Evolutionary conservation across 441 rosid species (phyloP).

Genomic region (Rhodomyrtus psidioides): DNA sequence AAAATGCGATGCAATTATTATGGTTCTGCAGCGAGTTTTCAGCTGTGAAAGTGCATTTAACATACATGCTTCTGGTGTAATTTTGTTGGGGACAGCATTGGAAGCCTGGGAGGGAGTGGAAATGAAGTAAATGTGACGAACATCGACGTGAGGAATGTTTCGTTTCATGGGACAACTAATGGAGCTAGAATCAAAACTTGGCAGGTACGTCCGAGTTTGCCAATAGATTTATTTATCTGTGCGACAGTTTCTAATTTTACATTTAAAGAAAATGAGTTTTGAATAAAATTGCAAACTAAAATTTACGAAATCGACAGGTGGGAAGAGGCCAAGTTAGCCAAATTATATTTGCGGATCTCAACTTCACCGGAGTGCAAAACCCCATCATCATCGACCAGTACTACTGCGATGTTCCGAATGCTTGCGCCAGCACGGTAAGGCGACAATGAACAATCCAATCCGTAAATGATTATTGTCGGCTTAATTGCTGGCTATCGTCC

Average conservation of each 20-base stretch:
- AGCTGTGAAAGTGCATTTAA: background rate
- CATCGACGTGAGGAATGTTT: constrained; percentile 26
- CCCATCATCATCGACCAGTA: constrained; percentile 56
- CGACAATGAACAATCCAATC: background rate
- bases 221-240: background rate
- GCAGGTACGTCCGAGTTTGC: constrained; percentile 7
- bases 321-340: background rate
- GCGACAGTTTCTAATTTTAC: background rate
- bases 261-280: background rate
- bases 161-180: constrained; percentile 6
- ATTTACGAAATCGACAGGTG: background rate
- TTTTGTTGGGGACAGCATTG: constrained; percentile 29
- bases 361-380: constrained; percentile 32
- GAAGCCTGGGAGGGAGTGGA: constrained; percentile 43
- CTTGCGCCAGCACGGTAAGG: background rate
- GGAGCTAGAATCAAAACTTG: constrained; percentile 31
- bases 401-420: constrained; percentile 16
- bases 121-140: constrained; percentile 40
- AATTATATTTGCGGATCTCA: constrained; percentile 30
- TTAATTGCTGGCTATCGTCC: background rate
- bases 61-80: background rate
- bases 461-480: background rate
- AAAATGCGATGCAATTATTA: background rate
- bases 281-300: background rate
- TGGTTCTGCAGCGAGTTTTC: background rate